Evolutionary conservation across 1,284 basidiomycete species (phyloP), one percentile per base, ranked within the genome.

Genomic region (Hortiboletus rubellus): DNA sequence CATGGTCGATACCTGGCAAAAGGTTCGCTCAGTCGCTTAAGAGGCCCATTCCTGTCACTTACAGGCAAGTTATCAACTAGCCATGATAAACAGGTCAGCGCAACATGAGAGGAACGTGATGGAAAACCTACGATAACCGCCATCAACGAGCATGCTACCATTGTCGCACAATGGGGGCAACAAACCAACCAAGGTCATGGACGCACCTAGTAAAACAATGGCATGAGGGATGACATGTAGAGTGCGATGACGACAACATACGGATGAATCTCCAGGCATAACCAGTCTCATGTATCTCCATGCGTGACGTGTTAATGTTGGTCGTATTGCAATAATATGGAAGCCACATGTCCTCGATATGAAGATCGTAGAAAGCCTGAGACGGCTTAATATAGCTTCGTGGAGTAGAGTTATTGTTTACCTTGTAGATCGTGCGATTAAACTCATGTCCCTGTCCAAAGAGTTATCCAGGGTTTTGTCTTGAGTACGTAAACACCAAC

Each of bases 301-400:
- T 98, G 7, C 89, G 83, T 11, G 94, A 97, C 57, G 92, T 94
- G 50, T 91, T 96, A 71, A 99, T 98, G 69, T 98, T 98, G n/a
- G 97, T 98, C 8, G 96, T 95, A 69, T 98, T 98, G 76, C 94
- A 97, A 76, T 96, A 99, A 77, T 90, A 99, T 3, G 97, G 96
- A 5, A 99, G 81, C 97, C 96, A 99, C 90, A 97, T 96, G 75
- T 97, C 94, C 76, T 98, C 96, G 54, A 99, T 98, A 72, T 97
- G 94, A 44, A 94, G 86, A 69, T 94, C 92, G 68, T 94, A 96
- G 70, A 98, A 96, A 3, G 87, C 83, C 85, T 87, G 11, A n/a
- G n/a, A 52, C 18, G 3, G 24, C 22, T 67, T 15, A 65, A 54
- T n/a, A 48, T 46, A 18, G 34, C 36, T 24, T 51, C 10, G 15